Evolutionary conservation across 345 rosid genomes (phyloP), one percentile per base, ranked within the genome.

Genomic region (Syzygium grande): DNA sequence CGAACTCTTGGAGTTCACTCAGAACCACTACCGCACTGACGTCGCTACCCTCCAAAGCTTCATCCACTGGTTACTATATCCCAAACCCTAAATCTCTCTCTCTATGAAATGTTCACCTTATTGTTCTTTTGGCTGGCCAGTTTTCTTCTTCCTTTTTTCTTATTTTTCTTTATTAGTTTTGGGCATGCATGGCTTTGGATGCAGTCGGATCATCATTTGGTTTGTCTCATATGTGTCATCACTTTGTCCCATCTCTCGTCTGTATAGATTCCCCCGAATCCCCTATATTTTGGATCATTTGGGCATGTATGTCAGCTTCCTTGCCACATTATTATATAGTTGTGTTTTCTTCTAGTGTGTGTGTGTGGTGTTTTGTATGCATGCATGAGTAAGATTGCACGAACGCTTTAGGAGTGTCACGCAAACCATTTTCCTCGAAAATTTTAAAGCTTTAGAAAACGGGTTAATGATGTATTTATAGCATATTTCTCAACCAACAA

Each of bases 1-100:
- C 13, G 92, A 90, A 88, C 87, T 96, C 85, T 86, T 95, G 85
- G 92, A 90, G 17, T 96, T 96, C 89, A 94, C 98, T 2, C 92
- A 92, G 87, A 90, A 52, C 58, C 93, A 92, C 85, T 90, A 93
- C n/a, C 87, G 96, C 68, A 88, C 92, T 85, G 96, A 94, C 43
- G 91, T 53, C 14, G 86, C 88, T 34, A 94, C 96, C 4, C 92
- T 93, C 73, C 91, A 90, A 51, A 89, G 85, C 89, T 94, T 93
- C 91, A 16, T 92, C 86, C 61, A 52, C 1, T 94, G 94, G 93
- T 88, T 94, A 27, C 79, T 22, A 11, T 84, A 86, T 9, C 68
- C 89, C 43, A 85, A 55, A 51, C 22, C 80, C 63, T 73, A 51
- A 30, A 15, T 73, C 14, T 73, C 27, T 38, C 80, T 58, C 63